Percentiles rank a stretch among this genome's conserved stretches.
Evolutionary conservation across 768 basidiomycete species (phyloP).

Genomic region (Lactifluus hygrophoroides): DNA sequence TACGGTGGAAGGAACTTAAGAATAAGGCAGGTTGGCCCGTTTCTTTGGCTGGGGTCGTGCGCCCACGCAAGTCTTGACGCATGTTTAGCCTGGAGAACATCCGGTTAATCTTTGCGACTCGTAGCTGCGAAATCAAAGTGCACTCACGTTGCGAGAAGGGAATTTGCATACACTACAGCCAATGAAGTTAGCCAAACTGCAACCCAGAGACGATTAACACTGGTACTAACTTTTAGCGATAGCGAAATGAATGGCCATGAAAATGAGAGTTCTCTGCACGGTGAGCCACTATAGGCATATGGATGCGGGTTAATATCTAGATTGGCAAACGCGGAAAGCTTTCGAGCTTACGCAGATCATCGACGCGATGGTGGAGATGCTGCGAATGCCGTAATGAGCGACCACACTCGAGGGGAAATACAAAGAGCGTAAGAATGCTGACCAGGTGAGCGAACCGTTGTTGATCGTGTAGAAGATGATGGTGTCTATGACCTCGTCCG

Average conservation of each 20-base stretch:
- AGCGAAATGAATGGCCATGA: slow-evolving; percentile 20
- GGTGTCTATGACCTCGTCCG: slow-evolving; percentile 17
- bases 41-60: not conserved
- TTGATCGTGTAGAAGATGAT: slow-evolving; percentile 21
- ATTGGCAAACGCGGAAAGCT: not conserved
- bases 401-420: not conserved
- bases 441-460: slow-evolving; percentile 22
- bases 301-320: not conserved
- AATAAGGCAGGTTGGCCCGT: slow-evolving; percentile 7
- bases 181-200: not conserved
- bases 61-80: slow-evolving; percentile 12
- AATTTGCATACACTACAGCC: slow-evolving; percentile 19
- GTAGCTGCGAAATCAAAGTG: not conserved
- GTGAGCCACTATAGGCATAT: slow-evolving; percentile 12
- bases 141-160: slow-evolving; percentile 19
- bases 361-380: slow-evolving; percentile 17
- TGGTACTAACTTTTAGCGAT: slow-evolving; percentile 17
- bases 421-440: not conserved
- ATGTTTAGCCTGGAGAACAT: slow-evolving; percentile 13
- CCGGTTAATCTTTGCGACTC: not conserved
- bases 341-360: slow-evolving; percentile 15
- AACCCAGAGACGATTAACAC: not conserved
- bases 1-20: slow-evolving; percentile 6
- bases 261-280: slow-evolving; percentile 17
- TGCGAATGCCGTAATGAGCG: not conserved